phyloP scores from a whole-genome alignment of 305 asterid genomes.

The Fraxinus dipetala region DNA sequence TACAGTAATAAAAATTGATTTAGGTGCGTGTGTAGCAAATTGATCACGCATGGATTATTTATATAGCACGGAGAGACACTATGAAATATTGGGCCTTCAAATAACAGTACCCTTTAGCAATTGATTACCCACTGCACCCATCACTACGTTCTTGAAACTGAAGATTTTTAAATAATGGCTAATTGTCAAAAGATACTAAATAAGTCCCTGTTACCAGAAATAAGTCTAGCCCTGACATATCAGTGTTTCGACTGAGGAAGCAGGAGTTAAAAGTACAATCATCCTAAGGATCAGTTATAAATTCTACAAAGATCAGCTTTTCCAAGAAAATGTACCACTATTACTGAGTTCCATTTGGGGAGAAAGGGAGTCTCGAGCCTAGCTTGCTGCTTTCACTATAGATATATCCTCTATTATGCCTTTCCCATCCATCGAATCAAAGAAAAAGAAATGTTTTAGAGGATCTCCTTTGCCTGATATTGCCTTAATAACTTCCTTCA shows the following conservation, averaged over 20 bases:
- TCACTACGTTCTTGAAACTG: neutral
- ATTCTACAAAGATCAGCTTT: neutral
- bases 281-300: neutral
- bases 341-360: neutral
- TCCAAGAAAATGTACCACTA: neutral
- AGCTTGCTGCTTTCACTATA: conserved; percentile 21
- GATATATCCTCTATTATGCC: conserved; percentile 79
- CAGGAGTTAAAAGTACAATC: neutral
- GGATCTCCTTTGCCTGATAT: conserved; percentile 97
- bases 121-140: neutral
- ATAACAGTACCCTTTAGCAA: neutral
- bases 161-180: too few species aligned
- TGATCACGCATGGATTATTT: neutral
- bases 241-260: neutral
- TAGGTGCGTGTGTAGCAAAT: neutral
- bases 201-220: neutral
- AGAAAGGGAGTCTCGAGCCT: neutral
- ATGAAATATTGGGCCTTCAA: neutral
- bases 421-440: conserved; percentile 76
- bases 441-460: conserved; percentile 83
- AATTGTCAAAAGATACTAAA: neutral
- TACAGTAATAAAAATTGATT: neutral
- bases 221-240: neutral
- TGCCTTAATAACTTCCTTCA: conserved; percentile 91
- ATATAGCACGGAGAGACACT: neutral